Base-by-base conservation (phyloP, 306 rosid species). In the Castanea sativa region DNA sequence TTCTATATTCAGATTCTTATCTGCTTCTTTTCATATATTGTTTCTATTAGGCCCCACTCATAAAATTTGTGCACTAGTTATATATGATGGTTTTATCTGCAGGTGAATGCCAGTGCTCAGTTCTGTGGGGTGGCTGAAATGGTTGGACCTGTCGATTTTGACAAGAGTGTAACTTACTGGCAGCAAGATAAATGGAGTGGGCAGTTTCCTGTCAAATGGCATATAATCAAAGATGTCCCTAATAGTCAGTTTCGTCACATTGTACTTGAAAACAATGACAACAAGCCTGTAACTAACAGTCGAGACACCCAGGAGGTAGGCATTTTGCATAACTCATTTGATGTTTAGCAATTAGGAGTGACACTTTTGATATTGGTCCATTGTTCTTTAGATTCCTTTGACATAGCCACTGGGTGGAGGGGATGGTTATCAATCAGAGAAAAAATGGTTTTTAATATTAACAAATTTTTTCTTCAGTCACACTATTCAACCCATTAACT, bases 121-220 rank as follows among this genome's bases (percentile, higher is more conserved):
- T 92, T 92, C 81, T 92, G 97, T 85, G 97, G 97, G 78, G 93
- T 92, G 75, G 95, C 97, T 79, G 97, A 92, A 87, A 92, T 92
- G 97, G 68, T 90, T 73, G 97, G 97, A 79, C 91, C 95, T 80
- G 97, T 92, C 74, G 92, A 92, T 83, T 92, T 92, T 82, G 97
- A 92, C 82, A 90, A 90, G 84, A 92, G 87, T 56, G 93, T 90
- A 52, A 93, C 89, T 82, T 92, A 90, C 83, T 92, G 97, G 97
- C 97, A 92, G 81, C 97, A 92, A 84, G 97, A 92, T 84, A 92
- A 92, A 84, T 92, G 97, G 97, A 90, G 89, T 65, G 97, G 97
- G 45, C 97, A 92, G 85, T 90, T 92, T 83, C 92, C 95, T 75
- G 93, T 90, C 63, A 92, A 86, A 86, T 92, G 97, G 97, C 91